A percentile compares a stretch with the other conserved stretches of the same genome.
Evolutionary conservation across 768 basidiomycete genomes (phyloP).

Genomic region (Cantharellus anzutake): DNA sequence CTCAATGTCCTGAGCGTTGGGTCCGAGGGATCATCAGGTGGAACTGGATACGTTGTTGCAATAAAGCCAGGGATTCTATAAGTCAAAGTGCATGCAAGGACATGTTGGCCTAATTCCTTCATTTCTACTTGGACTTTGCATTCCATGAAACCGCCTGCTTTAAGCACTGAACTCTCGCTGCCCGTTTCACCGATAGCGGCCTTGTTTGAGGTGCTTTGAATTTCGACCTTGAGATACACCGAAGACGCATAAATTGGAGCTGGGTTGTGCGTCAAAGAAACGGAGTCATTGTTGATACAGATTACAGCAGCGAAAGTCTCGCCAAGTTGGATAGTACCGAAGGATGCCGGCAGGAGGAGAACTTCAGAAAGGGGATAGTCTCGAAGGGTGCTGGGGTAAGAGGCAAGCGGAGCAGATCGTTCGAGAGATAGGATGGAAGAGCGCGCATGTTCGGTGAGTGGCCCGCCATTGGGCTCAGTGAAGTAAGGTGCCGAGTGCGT

Average conservation of each 20-base stretch:
- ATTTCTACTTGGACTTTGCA: constrained; percentile 67
- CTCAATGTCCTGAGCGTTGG: constrained; percentile 48
- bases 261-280: neutral
- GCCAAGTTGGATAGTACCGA: constrained; percentile 75
- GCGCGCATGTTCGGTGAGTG: constrained; percentile 50
- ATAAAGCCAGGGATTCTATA: constrained; percentile 42
- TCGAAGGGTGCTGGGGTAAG: constrained; percentile 66
- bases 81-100: constrained; percentile 65
- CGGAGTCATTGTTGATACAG: constrained; percentile 61
- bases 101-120: constrained; percentile 84
- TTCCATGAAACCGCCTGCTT: constrained; percentile 37
- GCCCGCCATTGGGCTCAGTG: neutral
- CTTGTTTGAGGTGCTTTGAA: constrained; percentile 65
- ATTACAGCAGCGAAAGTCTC: constrained; percentile 74
- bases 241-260: constrained; percentile 30
- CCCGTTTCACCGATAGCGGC: constrained; percentile 43
- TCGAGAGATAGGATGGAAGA: constrained; percentile 61
- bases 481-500: constrained; percentile 76
- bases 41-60: constrained; percentile 17
- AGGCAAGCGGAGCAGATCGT: constrained; percentile 41
- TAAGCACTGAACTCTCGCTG: constrained; percentile 28
- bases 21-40: constrained; percentile 32
- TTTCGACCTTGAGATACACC: constrained; percentile 54
- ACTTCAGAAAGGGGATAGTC: constrained; percentile 66
- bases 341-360: constrained; percentile 62